Evolutionary conservation across 2,329 filamentous ascomycete genomes (phyloP), one percentile per base, ranked within the genome.

Genomic region (Talaromyces marneffei): DNA sequence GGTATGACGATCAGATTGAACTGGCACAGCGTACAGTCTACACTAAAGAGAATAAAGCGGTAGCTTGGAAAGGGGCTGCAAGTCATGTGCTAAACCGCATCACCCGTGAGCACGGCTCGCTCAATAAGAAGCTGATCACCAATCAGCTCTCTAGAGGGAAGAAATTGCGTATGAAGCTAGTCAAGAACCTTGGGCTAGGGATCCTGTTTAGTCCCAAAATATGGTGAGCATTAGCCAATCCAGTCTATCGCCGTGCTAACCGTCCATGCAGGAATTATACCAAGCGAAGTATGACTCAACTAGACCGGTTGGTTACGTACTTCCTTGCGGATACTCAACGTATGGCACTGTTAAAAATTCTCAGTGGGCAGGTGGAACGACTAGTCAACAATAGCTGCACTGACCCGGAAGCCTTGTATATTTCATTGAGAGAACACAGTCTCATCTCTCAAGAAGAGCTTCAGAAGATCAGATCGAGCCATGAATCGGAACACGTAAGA

Each of bases 131-230:
- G 23, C 5, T 8, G 14, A 57, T 57, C 44, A 57, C 9, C 5
- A 57, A 57, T 25, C 14, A 57, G 37, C 44, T 27, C 54, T 57
- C 54, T 23, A 29, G 54, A 31, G 87, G 82, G 75, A 85, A 87
- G 85, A 88, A 87, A 67, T 87, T 85, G 14, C 0, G 85, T 87
- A 71, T 87, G 86, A n/a, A n/a, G n/a, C 61, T 85, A 83, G 69
- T 85, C 25, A 20, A 57, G 27, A 10, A 57, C 20, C 12, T 57
- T 4, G n/a, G 54, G 27, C 54, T 57, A 23, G 53, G 53, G 4
- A 56, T 56, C 4, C 25, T 57, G 16, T 29, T 57, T 18, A 57
- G 37, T 6, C 25, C 37, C 4, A 33, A 44, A 3, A 57, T 52
- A 8, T 52, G 14, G 46, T 39, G 5, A 52, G 14, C 40, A 39